Conservation (phyloP, 2,329 filamentous ascomycete genomes). For the Fusarium paranaense region DNA sequence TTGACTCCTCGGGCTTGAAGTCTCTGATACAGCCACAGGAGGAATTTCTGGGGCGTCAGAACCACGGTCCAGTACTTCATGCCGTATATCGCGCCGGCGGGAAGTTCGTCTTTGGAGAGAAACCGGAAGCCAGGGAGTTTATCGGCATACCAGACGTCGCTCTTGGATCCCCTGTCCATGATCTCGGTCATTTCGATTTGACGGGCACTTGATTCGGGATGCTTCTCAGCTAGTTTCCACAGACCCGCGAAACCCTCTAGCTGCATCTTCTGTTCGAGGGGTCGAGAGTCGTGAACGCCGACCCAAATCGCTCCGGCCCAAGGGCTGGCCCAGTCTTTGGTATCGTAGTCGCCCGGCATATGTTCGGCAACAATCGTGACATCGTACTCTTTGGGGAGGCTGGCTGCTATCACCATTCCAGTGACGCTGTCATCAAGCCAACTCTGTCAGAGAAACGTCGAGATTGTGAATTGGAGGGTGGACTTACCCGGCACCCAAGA, state of each 20-base stretch:
- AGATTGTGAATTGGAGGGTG: background rate
- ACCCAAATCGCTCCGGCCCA: constrained; percentile 45
- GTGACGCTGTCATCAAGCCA: constrained; percentile 5
- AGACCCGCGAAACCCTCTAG: constrained; percentile 29
- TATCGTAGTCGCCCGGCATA: constrained; percentile 44
- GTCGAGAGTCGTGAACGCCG: constrained; percentile 22
- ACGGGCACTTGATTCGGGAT: constrained; percentile 28
- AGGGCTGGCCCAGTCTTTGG: constrained; percentile 47
- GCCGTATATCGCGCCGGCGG: background rate
- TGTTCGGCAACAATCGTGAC: constrained; percentile 49
- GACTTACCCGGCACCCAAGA: background rate
- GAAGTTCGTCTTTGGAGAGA: background rate
- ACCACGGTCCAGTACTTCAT: background rate
- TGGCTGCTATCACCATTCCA: constrained; percentile 45
- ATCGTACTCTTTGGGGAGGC: constrained; percentile 41
- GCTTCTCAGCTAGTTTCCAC: constrained; percentile 11
- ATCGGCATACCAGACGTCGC: constrained; percentile 9
- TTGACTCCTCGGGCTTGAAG: background rate
- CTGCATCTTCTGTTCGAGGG: constrained; percentile 45
- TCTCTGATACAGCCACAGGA: background rate
- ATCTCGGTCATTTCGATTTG: constrained; percentile 24
- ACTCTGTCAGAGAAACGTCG: background rate
- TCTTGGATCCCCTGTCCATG: constrained; percentile 12
- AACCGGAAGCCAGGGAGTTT: background rate
- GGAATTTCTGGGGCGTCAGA: background rate